Conservation (phyloP, 2,329 filamentous ascomycete genomes). For the Spiromastix sp. region DNA sequence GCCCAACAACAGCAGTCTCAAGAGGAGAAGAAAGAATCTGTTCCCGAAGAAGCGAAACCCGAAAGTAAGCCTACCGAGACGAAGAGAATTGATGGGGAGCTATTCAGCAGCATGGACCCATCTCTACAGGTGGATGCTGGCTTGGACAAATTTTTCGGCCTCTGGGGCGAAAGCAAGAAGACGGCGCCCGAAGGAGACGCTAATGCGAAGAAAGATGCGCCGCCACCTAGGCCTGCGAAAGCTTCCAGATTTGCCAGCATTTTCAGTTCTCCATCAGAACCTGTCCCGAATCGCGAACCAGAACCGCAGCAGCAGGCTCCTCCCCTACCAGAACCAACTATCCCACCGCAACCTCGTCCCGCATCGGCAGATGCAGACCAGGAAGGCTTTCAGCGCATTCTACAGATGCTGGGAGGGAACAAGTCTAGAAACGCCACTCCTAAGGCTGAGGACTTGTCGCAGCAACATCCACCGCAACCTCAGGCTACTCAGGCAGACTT, state of each 20-base stretch:
- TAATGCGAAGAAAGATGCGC: constrained; percentile 28
- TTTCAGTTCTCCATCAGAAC: constrained; percentile 52
- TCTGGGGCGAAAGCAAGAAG: constrained; percentile 44
- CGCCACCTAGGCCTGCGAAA: constrained; percentile 49
- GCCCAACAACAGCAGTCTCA: constrained; percentile 20
- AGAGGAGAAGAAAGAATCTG: constrained; percentile 35
- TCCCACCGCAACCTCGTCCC: constrained; percentile 30
- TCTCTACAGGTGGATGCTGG: constrained; percentile 55
- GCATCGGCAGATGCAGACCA: constrained; percentile 55
- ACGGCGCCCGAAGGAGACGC: constrained; percentile 24
- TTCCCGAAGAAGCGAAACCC: constrained; percentile 18
- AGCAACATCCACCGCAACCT: constrained; percentile 18
- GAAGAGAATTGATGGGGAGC: constrained; percentile 37
- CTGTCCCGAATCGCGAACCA: constrained; percentile 31
- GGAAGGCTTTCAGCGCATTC: constrained; percentile 71
- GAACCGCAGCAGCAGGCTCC: constrained; percentile 15
- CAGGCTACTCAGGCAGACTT: constrained; percentile 13
- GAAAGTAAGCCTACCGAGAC: constrained; percentile 31
- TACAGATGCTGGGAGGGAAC: constrained; percentile 64
- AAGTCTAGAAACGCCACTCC: constrained; percentile 36
- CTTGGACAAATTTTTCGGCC: constrained; percentile 68
- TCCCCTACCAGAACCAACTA: constrained; percentile 16
- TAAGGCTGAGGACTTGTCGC: constrained; percentile 27
- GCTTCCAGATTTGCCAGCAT: constrained; percentile 81
- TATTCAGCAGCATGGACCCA: constrained; percentile 45